Conservation (phyloP, 495 filamentous ascomycete species). For the Hypoxylon lienhwacheense region DNA sequence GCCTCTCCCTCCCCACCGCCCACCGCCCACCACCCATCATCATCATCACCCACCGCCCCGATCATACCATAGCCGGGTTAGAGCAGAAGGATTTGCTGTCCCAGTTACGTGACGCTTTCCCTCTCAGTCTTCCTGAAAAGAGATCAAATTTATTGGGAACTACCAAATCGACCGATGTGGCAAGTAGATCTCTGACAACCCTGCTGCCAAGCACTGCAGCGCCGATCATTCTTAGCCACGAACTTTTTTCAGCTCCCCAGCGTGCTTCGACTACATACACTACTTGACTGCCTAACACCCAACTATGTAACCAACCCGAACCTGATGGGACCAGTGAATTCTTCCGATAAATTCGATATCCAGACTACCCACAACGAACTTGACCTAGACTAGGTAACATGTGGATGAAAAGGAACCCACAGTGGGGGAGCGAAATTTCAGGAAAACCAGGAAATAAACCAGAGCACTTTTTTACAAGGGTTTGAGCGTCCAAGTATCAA, state of each 20-base stretch:
- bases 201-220: constrained; percentile 31
- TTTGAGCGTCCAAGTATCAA: constrained; percentile 6
- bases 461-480: constrained; percentile 12
- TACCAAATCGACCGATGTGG: constrained; percentile 31
- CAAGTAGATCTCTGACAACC: constrained; percentile 30
- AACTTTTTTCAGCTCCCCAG: constrained; percentile 27
- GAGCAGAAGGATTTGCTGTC: not conserved
- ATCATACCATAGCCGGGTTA: not conserved
- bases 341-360: constrained; percentile 1
- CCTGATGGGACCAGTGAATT: not conserved
- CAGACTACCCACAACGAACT: constrained; percentile 2
- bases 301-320: too few species aligned
- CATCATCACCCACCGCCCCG: too few species aligned
- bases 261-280: constrained; percentile 6
- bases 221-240: constrained; percentile 32
- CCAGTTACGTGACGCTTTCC: constrained; percentile 11
- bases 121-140: constrained; percentile 14
- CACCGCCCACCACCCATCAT: too few species aligned
- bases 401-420: constrained; percentile 15
- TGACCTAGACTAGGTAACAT: too few species aligned
- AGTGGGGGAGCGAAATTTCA: constrained; percentile 16
- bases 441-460: constrained; percentile 22
- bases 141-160: constrained; percentile 19
- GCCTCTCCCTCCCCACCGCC: too few species aligned
- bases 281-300: constrained; percentile 2